These are phyloP conservation scores for Polychaeton citri DNA, from an alignment of 2,329 filamentous ascomycete species.

Conservation along the genomic window DNA sequence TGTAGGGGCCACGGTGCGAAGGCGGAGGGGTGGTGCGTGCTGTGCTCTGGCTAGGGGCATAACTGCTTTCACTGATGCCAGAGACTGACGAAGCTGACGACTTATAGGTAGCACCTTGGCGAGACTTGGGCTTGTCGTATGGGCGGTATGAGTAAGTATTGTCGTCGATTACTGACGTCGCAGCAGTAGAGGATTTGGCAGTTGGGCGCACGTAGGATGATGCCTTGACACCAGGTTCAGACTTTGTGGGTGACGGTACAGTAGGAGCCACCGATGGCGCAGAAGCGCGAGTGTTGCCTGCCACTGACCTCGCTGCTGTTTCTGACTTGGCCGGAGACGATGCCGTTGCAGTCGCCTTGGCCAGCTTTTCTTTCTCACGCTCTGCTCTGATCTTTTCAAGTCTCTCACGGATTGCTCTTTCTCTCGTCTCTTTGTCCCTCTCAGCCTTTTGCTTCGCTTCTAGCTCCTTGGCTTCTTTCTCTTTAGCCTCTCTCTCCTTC, in stretches of 20 bases:
- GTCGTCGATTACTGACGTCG: constrained; percentile 49
- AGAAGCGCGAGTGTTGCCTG: background rate
- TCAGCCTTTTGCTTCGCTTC: constrained; percentile 24
- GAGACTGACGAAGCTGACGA: constrained; percentile 24
- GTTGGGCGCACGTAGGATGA: constrained; percentile 32
- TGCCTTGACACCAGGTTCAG: background rate
- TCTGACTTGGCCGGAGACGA: constrained; percentile 24
- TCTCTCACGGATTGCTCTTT: constrained; percentile 19
- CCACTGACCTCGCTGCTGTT: constrained; percentile 5
- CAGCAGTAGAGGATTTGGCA: constrained; percentile 35
- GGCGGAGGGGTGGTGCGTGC: constrained; percentile 72
- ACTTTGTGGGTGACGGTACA: background rate
- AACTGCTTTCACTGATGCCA: constrained; percentile 71
- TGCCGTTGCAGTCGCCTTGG: constrained; percentile 25
- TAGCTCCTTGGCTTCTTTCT: constrained; percentile 27
- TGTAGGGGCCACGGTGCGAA: constrained; percentile 64
- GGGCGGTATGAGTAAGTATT: constrained; percentile 20
- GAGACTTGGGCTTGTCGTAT: constrained; percentile 38
- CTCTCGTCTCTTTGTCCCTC: constrained; percentile 27
- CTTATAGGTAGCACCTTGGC: constrained; percentile 22
- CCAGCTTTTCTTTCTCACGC: constrained; percentile 19
- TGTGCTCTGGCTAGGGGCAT: constrained; percentile 72
- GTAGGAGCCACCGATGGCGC: background rate
- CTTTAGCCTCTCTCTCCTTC: constrained; percentile 26
- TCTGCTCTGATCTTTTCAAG: constrained; percentile 15